Evolutionary conservation across 768 basidiomycete genomes (phyloP).

Genomic region (Termitomyces sp.): DNA sequence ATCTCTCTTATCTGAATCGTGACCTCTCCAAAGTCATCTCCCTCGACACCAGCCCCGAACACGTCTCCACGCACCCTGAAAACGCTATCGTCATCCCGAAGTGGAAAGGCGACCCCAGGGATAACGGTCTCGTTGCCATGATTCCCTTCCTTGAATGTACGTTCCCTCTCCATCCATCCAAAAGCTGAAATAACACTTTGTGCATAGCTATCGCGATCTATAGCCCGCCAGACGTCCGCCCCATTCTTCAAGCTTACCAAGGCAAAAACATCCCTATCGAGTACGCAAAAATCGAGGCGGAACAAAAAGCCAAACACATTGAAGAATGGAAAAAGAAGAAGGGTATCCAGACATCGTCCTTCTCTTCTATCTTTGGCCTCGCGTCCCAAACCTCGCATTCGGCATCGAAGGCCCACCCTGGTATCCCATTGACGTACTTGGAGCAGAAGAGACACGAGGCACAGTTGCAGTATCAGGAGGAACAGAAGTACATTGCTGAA

Average conservation of each 20-base stretch:
- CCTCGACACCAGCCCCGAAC: constrained; percentile 81
- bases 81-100: constrained; percentile 80
- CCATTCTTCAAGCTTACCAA: constrained; percentile 76
- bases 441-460: constrained; percentile 49
- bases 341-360: constrained; percentile 26
- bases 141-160: constrained; percentile 95
- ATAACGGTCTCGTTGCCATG: constrained; percentile 76
- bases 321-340: constrained; percentile 72
- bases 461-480: constrained; percentile 41
- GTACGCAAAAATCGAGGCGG: constrained; percentile 84
- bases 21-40: constrained; percentile 86
- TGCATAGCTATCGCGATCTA: constrained; percentile 84
- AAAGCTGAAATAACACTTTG: background rate
- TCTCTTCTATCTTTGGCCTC: constrained; percentile 36
- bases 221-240: constrained; percentile 81
- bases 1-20: constrained; percentile 91
- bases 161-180: constrained; percentile 13
- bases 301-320: constrained; percentile 68
- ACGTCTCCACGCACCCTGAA: constrained; percentile 75
- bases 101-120: constrained; percentile 77
- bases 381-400: constrained; percentile 8
- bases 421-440: constrained; percentile 43
- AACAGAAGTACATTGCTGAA: constrained; percentile 42
- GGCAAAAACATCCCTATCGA: constrained; percentile 88
- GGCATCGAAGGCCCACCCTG: constrained; percentile 14